phyloP scores from a whole-genome alignment of 371 early-diverging fungal genomes.

The Apophysomyces trapeziformis region DNA sequence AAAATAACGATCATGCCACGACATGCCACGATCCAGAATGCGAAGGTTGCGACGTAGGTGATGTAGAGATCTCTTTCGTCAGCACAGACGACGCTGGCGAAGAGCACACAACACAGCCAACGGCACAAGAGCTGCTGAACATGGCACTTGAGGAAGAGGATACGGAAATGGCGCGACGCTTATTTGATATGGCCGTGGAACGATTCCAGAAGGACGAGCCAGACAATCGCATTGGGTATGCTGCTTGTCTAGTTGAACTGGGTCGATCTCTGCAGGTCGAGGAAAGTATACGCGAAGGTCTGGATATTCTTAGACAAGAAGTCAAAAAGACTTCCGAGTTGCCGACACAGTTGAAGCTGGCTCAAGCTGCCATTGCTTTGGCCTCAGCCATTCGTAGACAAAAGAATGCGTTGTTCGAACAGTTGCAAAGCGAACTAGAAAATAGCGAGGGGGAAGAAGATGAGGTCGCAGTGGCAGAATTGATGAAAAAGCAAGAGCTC shows the following conservation, averaged over 20 bases:
- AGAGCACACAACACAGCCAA: slow-evolving; percentile 35
- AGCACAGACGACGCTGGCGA: slow-evolving; percentile 39
- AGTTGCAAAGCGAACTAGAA: slow-evolving; percentile 26
- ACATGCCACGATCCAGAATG: slow-evolving; percentile 59
- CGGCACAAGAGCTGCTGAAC: slow-evolving; percentile 53
- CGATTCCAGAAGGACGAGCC: slow-evolving; percentile 54
- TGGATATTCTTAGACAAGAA: slow-evolving; percentile 40
- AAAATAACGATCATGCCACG: slow-evolving; percentile 40
- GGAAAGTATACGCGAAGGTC: slow-evolving; percentile 52
- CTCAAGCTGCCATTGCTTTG: slow-evolving; percentile 33
- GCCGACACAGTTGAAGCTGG: slow-evolving; percentile 17
- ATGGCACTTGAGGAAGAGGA: slow-evolving; percentile 60
- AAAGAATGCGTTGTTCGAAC: slow-evolving; percentile 30
- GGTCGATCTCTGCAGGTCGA: slow-evolving; percentile 45
- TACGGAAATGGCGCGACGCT: slow-evolving; percentile 27
- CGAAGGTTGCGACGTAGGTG: slow-evolving; percentile 64
- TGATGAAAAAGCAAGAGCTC: slow-evolving; percentile 35
- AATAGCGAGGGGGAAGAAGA: slow-evolving; percentile 36
- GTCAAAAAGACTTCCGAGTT: slow-evolving; percentile 15
- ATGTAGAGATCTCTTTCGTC: slow-evolving; percentile 62
- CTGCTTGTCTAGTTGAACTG: slow-evolving; percentile 44
- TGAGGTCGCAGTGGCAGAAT: slow-evolving; percentile 30
- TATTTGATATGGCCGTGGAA: slow-evolving; percentile 65
- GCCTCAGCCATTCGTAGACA: slow-evolving; percentile 33
- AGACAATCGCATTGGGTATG: slow-evolving; percentile 44